These are phyloP conservation scores for Picea engelmannii DNA, from an alignment of 83 land plant species.

Conservation along the genomic window DNA sequence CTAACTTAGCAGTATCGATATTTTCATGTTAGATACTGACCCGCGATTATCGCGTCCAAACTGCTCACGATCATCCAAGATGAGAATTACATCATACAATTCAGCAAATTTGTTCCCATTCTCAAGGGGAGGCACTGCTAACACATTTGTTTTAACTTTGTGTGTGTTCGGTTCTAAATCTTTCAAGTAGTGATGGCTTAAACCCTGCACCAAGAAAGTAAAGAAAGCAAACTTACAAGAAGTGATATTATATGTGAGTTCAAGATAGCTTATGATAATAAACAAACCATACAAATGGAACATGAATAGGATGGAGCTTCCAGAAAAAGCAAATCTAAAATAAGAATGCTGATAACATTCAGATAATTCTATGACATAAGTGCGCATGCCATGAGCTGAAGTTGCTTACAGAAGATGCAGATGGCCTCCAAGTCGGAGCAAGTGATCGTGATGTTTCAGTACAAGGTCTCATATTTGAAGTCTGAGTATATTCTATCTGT, in stretches of 20 bases:
- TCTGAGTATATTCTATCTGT: not conserved
- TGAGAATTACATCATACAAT: constrained; percentile 67
- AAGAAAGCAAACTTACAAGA: too few relatives aligned
- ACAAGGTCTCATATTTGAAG: not conserved
- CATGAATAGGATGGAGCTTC: too few relatives aligned
- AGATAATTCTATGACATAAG: too few relatives aligned
- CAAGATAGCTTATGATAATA: too few relatives aligned
- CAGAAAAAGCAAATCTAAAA: too few relatives aligned
- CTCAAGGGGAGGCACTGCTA: constrained; percentile 62
- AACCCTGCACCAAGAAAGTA: too few relatives aligned
- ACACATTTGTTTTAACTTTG: constrained; percentile 17
- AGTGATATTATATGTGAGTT: too few relatives aligned
- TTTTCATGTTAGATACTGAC: too few relatives aligned
- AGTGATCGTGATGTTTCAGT: not conserved
- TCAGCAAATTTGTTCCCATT: constrained; percentile 73
- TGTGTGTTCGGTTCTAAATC: constrained; percentile 3
- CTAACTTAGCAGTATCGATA: too few relatives aligned
- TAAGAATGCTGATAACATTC: too few relatives aligned
- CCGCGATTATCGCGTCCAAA: constrained; percentile 50
- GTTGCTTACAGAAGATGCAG: constrained; percentile 43
- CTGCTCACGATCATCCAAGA: constrained; percentile 88
- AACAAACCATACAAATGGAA: too few relatives aligned
- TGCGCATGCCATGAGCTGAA: too few relatives aligned
- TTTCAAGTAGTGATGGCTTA: not conserved
- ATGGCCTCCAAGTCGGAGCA: constrained; percentile 27